Evolutionary conservation across 1,284 basidiomycete species (phyloP), one percentile per base, ranked within the genome.

Genomic region (Mycocalia duriaeana): DNA sequence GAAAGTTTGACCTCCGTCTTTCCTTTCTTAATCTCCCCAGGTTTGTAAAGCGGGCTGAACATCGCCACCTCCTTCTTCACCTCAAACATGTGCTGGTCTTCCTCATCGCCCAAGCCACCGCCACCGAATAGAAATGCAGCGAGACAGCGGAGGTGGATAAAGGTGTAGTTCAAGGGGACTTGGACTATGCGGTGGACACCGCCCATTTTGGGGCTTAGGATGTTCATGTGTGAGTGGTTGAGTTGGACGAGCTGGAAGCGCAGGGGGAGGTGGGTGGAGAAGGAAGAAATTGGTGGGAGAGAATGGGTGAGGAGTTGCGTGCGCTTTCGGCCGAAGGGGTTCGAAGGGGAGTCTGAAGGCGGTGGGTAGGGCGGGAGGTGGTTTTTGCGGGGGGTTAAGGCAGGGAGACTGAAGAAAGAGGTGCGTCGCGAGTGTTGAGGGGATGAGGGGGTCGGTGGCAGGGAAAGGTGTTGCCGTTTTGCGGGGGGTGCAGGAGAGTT

Each of bases 111-210:
- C 8, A 40, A 23, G 28, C 25, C 16, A 8, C 38, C 24, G 47
- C 58, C 67, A 25, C 76, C 73, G 54, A 85, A 88, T 3, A 86
- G 62, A 58, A 80, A 89, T 7, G 75, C 65, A 26, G 86, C 70
- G 46, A 89, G 72, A 44, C 72, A 74, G 42, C 77, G 75, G 2
- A 89, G 68, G 53, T 85, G 83, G 2, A 75, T 69, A 54, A 89
- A 81, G 0, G 80, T 83, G 57, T 85, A 88, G 57, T 73, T 82
- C 23, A 79, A 66, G 0, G 86, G 86, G 4, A 87, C 81, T 51
- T 85, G 83, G 4, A 80, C 78, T 47, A 85, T 66, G 43, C 85
- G 76, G 54, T 77, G 77, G 2, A 83, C 71, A 9, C 76, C 77
- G 5, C 81, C 75, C 49, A 64, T 61, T 47, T 52, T 56, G 3